Evolutionary conservation across 106 monocot species (phyloP), one percentile per base, ranked within the genome.

Genomic region (Vanilla planifolia): DNA sequence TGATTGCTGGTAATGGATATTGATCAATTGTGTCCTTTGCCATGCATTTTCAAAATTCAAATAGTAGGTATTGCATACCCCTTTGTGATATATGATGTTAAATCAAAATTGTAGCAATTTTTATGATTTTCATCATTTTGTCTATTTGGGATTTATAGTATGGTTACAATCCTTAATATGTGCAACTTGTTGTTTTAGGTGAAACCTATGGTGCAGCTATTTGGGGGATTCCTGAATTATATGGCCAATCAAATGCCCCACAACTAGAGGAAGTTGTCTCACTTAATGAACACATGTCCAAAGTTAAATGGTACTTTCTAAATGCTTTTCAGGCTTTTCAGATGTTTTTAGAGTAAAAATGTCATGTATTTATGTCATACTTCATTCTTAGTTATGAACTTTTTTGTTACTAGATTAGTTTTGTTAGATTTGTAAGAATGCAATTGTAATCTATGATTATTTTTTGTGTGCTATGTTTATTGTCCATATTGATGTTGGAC

Each of bases 171-270:
- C 14, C 30, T 16, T 32, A 30, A 16, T n/a, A 32, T 16, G 3
- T 22, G 15, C 5, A 53, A 30, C 30, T 53, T 50, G 28, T 30
- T 27, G 20, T 39, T 77, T 57, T 41, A 98, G 96, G 96, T 70
- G 88, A 98, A 68, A 85, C 84, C 48, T 66, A 88, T 75, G 88
- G 87, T 51, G 96, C 96, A 51, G 69, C 81, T 22, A 55, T 98
- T 55, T 98, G 96, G 96, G 63, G 68, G 58, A 92, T 92, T 43
- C 96, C 96, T 46, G 88, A 91, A 57, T 70, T 87, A 3, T 72
- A 72, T 68, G 84, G 86, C 6, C 86, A 86, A 53, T 81, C 88
- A 55, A 92, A 84, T 67, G 41, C 91, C 48, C 84, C 92, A 27
- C 92, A 84, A 16, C 44, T 98, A 29, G 81, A 98, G 33, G 64